phyloP scores from a whole-genome alignment of 2,329 filamentous ascomycete genomes.

The Fusarium algeriense region DNA sequence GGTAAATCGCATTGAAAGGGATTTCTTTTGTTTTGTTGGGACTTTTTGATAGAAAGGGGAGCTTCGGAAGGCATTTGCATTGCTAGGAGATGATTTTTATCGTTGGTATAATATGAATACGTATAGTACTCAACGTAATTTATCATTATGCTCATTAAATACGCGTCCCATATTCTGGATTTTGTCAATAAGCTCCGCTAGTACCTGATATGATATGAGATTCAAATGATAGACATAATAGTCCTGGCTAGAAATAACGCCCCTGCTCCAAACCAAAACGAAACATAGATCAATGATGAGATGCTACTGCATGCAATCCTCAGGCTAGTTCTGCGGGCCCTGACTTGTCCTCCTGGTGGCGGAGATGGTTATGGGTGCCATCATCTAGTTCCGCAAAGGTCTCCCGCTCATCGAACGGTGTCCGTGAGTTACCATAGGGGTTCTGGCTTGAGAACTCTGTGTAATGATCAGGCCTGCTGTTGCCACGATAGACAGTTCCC shows the following conservation, averaged over 20 bases:
- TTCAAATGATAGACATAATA: not conserved
- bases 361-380: slow-evolving; percentile 18
- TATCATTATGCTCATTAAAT: slow-evolving; percentile 30
- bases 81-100: slow-evolving; percentile 40
- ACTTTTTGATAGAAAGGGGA: slow-evolving; percentile 23
- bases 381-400: slow-evolving; percentile 23
- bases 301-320: not conserved
- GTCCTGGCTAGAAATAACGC: slow-evolving; percentile 8
- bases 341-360: slow-evolving; percentile 14
- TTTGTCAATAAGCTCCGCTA: slow-evolving; percentile 14
- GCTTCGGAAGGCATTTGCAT: slow-evolving; percentile 37
- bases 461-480: slow-evolving; percentile 41
- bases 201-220: slow-evolving; percentile 3
- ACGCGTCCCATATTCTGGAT: not conserved
- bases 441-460: slow-evolving; percentile 35
- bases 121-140: slow-evolving; percentile 40
- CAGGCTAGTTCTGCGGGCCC: slow-evolving; percentile 21
- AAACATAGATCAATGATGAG: not conserved
- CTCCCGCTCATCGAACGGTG: slow-evolving; percentile 16
- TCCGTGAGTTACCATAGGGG: slow-evolving; percentile 23
- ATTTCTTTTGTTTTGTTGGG: slow-evolving; percentile 30
- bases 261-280: slow-evolving; percentile 20
- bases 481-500: slow-evolving; percentile 36
- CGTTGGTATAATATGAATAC: slow-evolving; percentile 43
- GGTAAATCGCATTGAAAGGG: slow-evolving; percentile 23